Evolutionary conservation across 805 yeast species (phyloP), one percentile per base, ranked within the genome.

Genomic region (Ogataea paradorogensis): DNA sequence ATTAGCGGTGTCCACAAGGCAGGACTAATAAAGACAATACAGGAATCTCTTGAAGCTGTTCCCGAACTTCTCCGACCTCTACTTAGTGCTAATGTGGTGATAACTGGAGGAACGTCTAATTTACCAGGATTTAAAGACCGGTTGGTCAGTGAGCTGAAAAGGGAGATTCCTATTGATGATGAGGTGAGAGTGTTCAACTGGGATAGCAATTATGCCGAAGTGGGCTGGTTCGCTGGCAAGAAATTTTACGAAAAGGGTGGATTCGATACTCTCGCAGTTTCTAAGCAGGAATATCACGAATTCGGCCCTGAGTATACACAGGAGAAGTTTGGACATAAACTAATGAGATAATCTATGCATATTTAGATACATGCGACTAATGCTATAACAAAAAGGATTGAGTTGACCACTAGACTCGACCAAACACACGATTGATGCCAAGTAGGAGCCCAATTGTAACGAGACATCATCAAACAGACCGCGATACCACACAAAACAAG

Each of bases 91-190:
- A 93, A 93, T 59, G 77, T 93, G 10, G 78, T 79, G 14, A 67
- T 89, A 9, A 76, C 80, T 1, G 99, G 99, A 0, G 99, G 99
- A 0, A 81, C 82, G 13, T 72, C 86, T 35, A 76, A 80, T 35
- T 53, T 93, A 9, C 77, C 81, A 0, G 87, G 89, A 28, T 82
- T 85, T 46, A 69, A 71, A 30, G 66, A 72, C 8, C 65, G 99
- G 38, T 58, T 93, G 10, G 55, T 69, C 0, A 61, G 67, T 18
- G 93, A 84, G 45, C 63, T 85, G 45, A 77, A 78, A 46, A 71
- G 78, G 46, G 88, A 80, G 41, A 65, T 84, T 15, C 91, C 91
- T 0, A 76, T 77, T 33, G 84, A 80, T 47, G 82, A 90, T 80
- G 73, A 70, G 26, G 81, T 84, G 6, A 66, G 76, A 27, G 63